Conservation (phyloP, 2,329 filamentous ascomycete species). For the Penicillium sclerotiorum region DNA sequence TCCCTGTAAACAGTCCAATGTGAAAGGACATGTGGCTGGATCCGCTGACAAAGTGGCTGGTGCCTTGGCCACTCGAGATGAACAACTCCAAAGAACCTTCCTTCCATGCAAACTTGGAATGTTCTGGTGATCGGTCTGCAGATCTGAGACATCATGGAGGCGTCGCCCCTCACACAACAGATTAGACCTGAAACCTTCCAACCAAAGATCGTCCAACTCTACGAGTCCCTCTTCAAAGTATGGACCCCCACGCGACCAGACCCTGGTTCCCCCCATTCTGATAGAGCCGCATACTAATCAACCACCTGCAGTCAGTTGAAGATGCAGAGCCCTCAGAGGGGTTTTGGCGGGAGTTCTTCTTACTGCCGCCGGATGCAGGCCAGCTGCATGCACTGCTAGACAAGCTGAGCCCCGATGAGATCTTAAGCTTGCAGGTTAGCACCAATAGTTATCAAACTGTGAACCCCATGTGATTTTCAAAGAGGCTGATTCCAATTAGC, state of each 20-base stretch:
- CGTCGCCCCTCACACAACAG: constrained; percentile 92
- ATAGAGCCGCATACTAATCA: constrained; percentile 22
- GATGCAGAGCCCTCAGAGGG: constrained; percentile 75
- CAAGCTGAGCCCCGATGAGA: constrained; percentile 70
- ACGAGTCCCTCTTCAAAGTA: constrained; percentile 76
- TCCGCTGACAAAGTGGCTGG: constrained; percentile 33
- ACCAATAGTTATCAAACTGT: not conserved
- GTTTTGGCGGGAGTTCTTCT: constrained; percentile 96
- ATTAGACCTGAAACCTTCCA: constrained; percentile 86
- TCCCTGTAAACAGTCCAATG: not conserved
- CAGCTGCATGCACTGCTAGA: constrained; percentile 70
- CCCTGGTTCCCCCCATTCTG: not conserved
- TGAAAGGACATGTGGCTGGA: constrained; percentile 32
- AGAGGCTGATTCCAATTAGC: constrained; percentile 39
- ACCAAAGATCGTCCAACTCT: constrained; percentile 90
- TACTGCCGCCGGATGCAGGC: constrained; percentile 75
- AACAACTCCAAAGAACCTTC: constrained; percentile 4
- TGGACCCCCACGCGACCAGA: constrained; percentile 14
- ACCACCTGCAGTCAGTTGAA: constrained; percentile 59
- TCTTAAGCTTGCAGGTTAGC: constrained; percentile 71
- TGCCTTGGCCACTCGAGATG: constrained; percentile 19
- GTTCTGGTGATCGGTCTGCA: constrained; percentile 21
- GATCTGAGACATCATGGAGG: constrained; percentile 65
- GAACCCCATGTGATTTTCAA: not conserved
- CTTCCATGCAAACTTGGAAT: constrained; percentile 19